Base-by-base conservation (phyloP, 495 filamentous ascomycete species). In the Geoglossum glabrum region DNA sequence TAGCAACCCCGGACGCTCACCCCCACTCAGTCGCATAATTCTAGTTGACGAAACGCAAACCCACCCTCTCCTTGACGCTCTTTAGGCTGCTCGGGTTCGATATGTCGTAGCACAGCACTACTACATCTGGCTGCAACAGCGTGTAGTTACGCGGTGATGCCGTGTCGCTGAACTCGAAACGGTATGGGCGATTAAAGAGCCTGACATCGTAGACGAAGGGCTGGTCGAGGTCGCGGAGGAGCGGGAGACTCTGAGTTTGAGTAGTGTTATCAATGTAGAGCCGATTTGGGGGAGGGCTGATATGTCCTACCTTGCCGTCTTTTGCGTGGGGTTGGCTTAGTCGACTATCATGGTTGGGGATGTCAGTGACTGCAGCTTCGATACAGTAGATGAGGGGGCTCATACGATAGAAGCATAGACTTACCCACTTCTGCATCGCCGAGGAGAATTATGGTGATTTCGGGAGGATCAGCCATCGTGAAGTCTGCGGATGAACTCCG, bases 381-480 rank as follows among this genome's bases (percentile, higher is more conserved):
- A n/a, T n/a, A 3, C 26, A 8, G 19, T 36, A 34, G 59, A 13
- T 27, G 2, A 57, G 21, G 54, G 57, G 55, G 38, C 58, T 81
- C 86, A 69, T 70, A 93, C 88, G 87, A 89, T 65, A 95, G 67
- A 65, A 95, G 92, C 15, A 84, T 90, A 11, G 86, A 84, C 68
- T 95, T 95, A 30, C 89, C 89, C 63, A 86, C 85, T 63, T 76
- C 78, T 50, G 79, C 68, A 65, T 95, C 88, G 58, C 89, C 89
- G 5, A 95, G 72, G 0, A 95, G 73, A 17, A 95, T 73, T 54
- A 95, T 75, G 7, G 76, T 83, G 59, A 90, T 73, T 57, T 74
- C 74, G 28, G 67, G 65, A 28, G 59, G 28, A 43, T 59, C 43
- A n/a, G 46, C 62, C 46, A 47, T 47, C 3, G 5, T 28, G 27